phyloP scores from a whole-genome alignment of 2,329 filamentous ascomycete genomes.

The Colletotrichum sp. region DNA sequence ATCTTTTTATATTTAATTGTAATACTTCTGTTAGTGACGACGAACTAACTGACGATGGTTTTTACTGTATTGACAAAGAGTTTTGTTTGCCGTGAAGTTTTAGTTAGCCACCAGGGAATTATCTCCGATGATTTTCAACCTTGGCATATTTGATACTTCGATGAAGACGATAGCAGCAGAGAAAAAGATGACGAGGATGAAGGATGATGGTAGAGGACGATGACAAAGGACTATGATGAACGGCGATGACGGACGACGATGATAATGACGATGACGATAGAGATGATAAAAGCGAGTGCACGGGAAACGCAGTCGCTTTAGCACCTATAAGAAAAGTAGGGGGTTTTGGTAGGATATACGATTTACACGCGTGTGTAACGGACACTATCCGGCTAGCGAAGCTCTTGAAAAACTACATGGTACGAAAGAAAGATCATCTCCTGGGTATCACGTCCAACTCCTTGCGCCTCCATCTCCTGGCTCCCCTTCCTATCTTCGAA shows the following conservation, averaged over 20 bases:
- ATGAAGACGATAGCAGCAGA: too few relatives aligned
- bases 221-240: too few relatives aligned
- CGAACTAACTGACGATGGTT: background rate
- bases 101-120: too few relatives aligned
- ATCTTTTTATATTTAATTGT: fast-evolving
- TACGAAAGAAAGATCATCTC: too few relatives aligned
- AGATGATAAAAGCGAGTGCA: background rate
- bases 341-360: background rate
- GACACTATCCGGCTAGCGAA: background rate
- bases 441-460: background rate
- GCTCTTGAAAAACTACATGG: background rate
- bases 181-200: too few relatives aligned
- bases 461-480: background rate
- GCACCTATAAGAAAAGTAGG: background rate
- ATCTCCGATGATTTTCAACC: background rate
- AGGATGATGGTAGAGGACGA: too few relatives aligned
- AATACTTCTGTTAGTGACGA: background rate
- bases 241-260: too few relatives aligned
- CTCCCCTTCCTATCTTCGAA: background rate
- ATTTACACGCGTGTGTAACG: background rate
- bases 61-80: background rate
- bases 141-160: fast-evolving
- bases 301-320: background rate
- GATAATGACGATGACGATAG: background rate
- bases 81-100: background rate